Conservation (phyloP, 768 basidiomycete species). For the Tulasnella sp. region DNA sequence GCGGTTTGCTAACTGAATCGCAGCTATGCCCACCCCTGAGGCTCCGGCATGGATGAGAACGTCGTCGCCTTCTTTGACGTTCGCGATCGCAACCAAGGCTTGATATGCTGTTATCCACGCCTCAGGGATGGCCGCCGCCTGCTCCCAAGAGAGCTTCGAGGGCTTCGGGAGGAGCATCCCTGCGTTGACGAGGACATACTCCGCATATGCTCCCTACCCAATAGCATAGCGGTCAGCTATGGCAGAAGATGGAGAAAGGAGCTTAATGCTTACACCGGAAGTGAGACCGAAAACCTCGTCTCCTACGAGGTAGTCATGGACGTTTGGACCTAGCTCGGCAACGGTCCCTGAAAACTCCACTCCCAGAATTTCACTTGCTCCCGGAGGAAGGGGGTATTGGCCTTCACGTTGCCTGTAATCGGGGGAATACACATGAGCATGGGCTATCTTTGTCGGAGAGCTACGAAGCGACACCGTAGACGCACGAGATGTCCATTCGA, state of each 20-base stretch:
- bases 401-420: constrained; percentile 29
- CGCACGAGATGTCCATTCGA: constrained; percentile 65
- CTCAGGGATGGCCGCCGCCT: constrained; percentile 86
- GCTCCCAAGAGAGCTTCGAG: constrained; percentile 60
- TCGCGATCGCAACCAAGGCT: constrained; percentile 56
- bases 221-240: background rate
- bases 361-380: constrained; percentile 65
- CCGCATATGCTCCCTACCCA: constrained; percentile 91
- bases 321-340: constrained; percentile 44
- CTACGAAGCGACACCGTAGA: too few relatives aligned
- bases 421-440: too few relatives aligned
- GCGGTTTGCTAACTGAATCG: constrained; percentile 74
- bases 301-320: constrained; percentile 48
- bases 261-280: constrained; percentile 48
- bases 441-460: too few relatives aligned
- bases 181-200: constrained; percentile 63
- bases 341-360: constrained; percentile 79
- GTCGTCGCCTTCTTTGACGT: constrained; percentile 59
- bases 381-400: constrained; percentile 64
- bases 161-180: constrained; percentile 72
- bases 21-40: constrained; percentile 82
- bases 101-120: constrained; percentile 77
- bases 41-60: constrained; percentile 88
- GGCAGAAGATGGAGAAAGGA: background rate
- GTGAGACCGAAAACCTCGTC: constrained; percentile 76